These are phyloP conservation scores for Prunus persica DNA, from an alignment of 306 rosid species.

Conservation along the genomic window DNA sequence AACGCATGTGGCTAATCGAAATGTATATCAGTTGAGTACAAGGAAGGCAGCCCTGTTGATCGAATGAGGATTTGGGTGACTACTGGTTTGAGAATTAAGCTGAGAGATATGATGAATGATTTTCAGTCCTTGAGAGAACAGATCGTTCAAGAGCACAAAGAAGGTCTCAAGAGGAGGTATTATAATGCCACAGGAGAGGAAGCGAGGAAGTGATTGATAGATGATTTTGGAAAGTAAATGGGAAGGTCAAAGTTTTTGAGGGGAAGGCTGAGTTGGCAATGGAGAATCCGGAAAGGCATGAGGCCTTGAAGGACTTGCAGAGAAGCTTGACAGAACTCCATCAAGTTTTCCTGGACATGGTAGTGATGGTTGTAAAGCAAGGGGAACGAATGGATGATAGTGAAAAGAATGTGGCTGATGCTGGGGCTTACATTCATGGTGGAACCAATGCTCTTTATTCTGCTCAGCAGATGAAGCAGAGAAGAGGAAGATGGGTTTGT, in stretches of 20 bases:
- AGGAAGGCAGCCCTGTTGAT: slow-evolving; percentile 24
- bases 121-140: slow-evolving; percentile 19
- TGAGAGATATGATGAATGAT: slow-evolving; percentile 21
- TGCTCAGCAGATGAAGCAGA: background rate
- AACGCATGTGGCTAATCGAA: slow-evolving; percentile 13
- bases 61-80: slow-evolving; percentile 23
- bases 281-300: slow-evolving; percentile 20
- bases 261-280: slow-evolving; percentile 9
- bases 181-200: slow-evolving; percentile 22
- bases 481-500: no score
- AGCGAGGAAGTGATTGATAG: slow-evolving; percentile 20
- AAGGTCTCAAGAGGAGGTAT: slow-evolving; percentile 23
- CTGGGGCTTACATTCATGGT: slow-evolving; percentile 3
- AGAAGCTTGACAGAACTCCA: slow-evolving; percentile 22
- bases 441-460: slow-evolving; percentile 7
- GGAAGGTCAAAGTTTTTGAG: slow-evolving; percentile 15
- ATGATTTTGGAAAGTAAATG: slow-evolving; percentile 8
- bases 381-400: slow-evolving; percentile 19
- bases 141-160: slow-evolving; percentile 22
- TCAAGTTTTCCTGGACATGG: slow-evolving; percentile 27
- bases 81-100: slow-evolving; percentile 26
- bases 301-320: slow-evolving; percentile 15
- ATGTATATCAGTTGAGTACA: background rate
- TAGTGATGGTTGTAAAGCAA: slow-evolving; percentile 20
- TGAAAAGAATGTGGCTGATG: slow-evolving; percentile 16